Conservation (phyloP, 192 early-diverging fungal genomes). For the Podila epigama region DNA sequence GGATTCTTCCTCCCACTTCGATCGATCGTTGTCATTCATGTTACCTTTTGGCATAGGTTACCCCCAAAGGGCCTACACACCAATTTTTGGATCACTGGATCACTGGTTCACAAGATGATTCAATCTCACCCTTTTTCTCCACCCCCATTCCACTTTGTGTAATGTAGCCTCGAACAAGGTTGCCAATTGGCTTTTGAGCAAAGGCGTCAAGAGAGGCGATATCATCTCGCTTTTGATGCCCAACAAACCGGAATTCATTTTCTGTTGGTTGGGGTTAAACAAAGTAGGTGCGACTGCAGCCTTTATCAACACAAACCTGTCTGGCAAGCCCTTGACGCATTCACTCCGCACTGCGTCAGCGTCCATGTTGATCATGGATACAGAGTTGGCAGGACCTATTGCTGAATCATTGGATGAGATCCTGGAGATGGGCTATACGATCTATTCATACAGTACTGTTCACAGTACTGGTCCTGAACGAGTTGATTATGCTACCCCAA, state of each 20-base stretch:
- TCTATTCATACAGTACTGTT: slow-evolving; percentile 17
- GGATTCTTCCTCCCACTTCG: no score
- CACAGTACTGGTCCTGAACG: slow-evolving; percentile 13
- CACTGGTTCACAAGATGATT: neutral
- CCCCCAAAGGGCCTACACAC: no score
- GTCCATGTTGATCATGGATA: slow-evolving; percentile 36
- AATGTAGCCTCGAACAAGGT: slow-evolving; percentile 20
- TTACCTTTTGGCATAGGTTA: no score
- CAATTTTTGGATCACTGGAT: neutral
- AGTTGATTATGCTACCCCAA: slow-evolving; percentile 48
- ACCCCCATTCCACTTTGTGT: neutral
- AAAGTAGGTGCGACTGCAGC: slow-evolving; percentile 68
- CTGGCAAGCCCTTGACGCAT: slow-evolving; percentile 52
- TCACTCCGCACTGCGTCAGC: slow-evolving; percentile 48
- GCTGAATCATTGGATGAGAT: slow-evolving; percentile 20
- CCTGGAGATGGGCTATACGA: slow-evolving; percentile 22
- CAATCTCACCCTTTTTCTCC: neutral
- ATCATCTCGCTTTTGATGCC: slow-evolving; percentile 64
- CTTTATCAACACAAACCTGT: slow-evolving; percentile 70
- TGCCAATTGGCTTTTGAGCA: slow-evolving; percentile 36
- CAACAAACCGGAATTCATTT: slow-evolving; percentile 67
- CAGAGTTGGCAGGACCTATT: slow-evolving; percentile 28
- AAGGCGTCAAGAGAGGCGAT: slow-evolving; percentile 42
- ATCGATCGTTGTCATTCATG: no score
- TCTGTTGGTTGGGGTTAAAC: slow-evolving; percentile 57